Conservation (phyloP, 1,139 yeast species). For the Candida dubliniensis region DNA sequence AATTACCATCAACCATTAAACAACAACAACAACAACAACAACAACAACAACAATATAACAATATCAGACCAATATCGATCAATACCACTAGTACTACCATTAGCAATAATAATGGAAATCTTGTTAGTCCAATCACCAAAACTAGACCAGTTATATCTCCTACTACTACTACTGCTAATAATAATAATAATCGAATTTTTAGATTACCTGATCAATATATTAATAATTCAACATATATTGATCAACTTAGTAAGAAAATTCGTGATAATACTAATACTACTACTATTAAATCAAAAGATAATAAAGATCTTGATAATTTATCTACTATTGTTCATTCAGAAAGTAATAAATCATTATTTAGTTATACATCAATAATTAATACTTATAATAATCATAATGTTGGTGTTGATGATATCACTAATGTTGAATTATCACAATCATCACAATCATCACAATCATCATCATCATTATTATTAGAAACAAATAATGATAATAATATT, state of each 20-base stretch:
- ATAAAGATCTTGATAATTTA: background rate
- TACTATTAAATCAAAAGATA: no score
- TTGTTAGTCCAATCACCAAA: background rate
- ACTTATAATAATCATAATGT: constrained; percentile 17
- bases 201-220: constrained; percentile 8
- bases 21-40: background rate
- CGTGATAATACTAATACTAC: no score
- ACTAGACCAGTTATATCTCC: background rate
- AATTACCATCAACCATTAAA: background rate
- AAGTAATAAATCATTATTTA: constrained; percentile 20
- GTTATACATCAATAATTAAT: constrained; percentile 28
- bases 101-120: no score
- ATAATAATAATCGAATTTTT: constrained; percentile 6
- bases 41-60: background rate
- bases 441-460: no score
- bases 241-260: constrained; percentile 8
- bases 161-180: constrained; percentile 4
- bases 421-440: background rate
- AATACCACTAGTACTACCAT: no score
- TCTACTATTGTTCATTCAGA: constrained; percentile 8
- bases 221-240: constrained; percentile 17
- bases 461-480: no score
- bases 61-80: background rate
- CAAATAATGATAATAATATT: no score
- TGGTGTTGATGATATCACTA: constrained; percentile 1